Evolutionary conservation across 176 grass and related monocot species (phyloP), one percentile per base, ranked within the genome.

Genomic region (maize (Zea mays)): DNA sequence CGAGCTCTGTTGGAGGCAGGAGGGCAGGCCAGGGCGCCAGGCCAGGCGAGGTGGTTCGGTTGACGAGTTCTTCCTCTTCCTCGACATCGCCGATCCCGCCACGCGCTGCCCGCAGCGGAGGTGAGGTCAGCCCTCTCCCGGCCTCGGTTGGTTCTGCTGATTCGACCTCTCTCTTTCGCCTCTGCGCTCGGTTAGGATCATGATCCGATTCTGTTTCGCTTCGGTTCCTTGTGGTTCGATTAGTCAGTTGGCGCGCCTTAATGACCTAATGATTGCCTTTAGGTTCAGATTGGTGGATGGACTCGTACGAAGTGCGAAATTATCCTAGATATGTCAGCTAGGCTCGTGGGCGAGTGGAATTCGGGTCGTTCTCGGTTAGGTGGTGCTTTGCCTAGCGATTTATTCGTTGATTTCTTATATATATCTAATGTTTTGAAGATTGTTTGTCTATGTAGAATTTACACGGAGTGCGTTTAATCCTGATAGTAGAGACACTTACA

Each of bases 191-290:
- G 36, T 3, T 59, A 60, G 63, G 64, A 49, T 60, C 19, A 20
- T 11, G 74, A 69, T 71, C 50, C 2, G 69, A 67, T 85, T 80
- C 61, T 20, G 27, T 9, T 65, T 39, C 10, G 74, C 61, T 71
- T 50, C 0, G 69, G 58, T 85, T 80, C 61, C n/a, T 16, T 9
- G 55, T 8, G 48, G 21, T 13, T 57, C 5, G 59, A 48, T 79
- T 37, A 20, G 6, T 5, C 4, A 40, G 60, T 51, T 62, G 27
- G 27, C 27, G 27, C 27, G 27, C 27, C 27, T 19, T 14, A 15
- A 10, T 4, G 41, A 7, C 42, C 46, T 69, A 6, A 8, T 2
- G 48, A 4, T 42, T 41, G 45, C 33, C 44, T 1, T 1, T 41
- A 36, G 45, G 35, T 38, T 64, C 36, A 14, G 42, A 38, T 62